Base-by-base conservation (phyloP, 2,329 filamentous ascomycete species). In the Apiospora koreana region DNA sequence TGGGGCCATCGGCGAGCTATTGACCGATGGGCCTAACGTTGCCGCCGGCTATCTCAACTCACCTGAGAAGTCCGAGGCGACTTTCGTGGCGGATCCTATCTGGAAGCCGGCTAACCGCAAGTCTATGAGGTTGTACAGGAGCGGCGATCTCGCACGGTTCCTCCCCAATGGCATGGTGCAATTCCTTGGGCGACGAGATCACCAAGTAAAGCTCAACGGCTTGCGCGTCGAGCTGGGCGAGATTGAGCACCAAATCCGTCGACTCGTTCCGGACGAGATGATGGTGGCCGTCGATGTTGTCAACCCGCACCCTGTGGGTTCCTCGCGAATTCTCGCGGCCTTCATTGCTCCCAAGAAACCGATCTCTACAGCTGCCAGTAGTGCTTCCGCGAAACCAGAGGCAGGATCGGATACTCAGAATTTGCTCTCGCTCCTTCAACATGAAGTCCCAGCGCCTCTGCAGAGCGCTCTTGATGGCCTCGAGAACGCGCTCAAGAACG, bases 201-300 rank as follows among this genome's bases (percentile, higher is more conserved):
- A 80, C 1, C 85, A 87, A 74, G 79, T 87, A 46, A 87, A 87
- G 73, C 76, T 87, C 14, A 81, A 83, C 43, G 88, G 87, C 64
- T 85, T 80, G 67, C 73, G 84, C 71, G 79, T 85, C 70, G 87
- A 83, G 77, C 77, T 84, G 68, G 83, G 80, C 21, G 84, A 83
- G 75, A 83, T 83, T 66, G 86, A 81, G 43, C 62, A 70, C 10
- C 65, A 69, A 12, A 38, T 72, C 12, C 48, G 67, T 4, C 65
- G 35, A 35, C 18, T 54, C 12, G 65, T 69, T 1, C 45, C 68
- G 7, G 70, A 62, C 18, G 38, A 41, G 9, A 70, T 50, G 45
- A 41, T 69, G 64, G 64, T 66, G 7, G 41, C 69, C 50, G 69
- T 70, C 23, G 69, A 58, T 38, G 21, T 70, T 10, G 65, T 66